Evolutionary conservation across 768 basidiomycete genomes (phyloP), one percentile per base, ranked within the genome.

Genomic region (Neoboletus brunneissimus): DNA sequence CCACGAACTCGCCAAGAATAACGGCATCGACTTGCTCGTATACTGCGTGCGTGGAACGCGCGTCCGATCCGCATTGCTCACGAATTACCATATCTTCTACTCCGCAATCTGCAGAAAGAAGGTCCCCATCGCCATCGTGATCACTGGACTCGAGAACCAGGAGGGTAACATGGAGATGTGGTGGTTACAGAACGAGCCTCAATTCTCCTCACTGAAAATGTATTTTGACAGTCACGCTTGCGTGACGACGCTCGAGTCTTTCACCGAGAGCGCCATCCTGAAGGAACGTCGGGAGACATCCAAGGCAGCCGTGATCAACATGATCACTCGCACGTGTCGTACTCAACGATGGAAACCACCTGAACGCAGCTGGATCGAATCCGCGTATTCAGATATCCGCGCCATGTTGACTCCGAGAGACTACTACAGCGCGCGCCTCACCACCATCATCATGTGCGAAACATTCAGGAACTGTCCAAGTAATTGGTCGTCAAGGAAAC

Each of bases 81-180:
- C 70, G 41, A 79, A 78, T 48, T 79, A 77, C 67, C 64, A 65
- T 32, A 57, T 77, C 31, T 75, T 78, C 57, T 64, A 70, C 23
- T 70, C 77, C 8, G 70, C 75, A 11, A 73, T 79, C 32, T 80
- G 78, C 56, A 68, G 65, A 48, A 59, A 60, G 45, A 61, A 68
- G 20, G 77, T 79, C 5, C 78, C 78, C 3, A 72, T 75, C 29
- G 66, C 70, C 5, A 55, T 79, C 41, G 75, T 71, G 4, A 59
- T 79, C n/a, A 79, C 76, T 1, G 74, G 76, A 27, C 68, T 79
- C n/a, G 77, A 77, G 53, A 61, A 70, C 55, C 71, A 75, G 50
- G 67, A 73, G 34, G 59, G 45, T 15, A 55, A 40, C 29, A 73
- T 75, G 72, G 72, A 73, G 23, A 55, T 22, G 15, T 73, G 74